Base-by-base conservation (phyloP, 1,139 yeast genomes). In the Saccharomyces hybrid region DNA sequence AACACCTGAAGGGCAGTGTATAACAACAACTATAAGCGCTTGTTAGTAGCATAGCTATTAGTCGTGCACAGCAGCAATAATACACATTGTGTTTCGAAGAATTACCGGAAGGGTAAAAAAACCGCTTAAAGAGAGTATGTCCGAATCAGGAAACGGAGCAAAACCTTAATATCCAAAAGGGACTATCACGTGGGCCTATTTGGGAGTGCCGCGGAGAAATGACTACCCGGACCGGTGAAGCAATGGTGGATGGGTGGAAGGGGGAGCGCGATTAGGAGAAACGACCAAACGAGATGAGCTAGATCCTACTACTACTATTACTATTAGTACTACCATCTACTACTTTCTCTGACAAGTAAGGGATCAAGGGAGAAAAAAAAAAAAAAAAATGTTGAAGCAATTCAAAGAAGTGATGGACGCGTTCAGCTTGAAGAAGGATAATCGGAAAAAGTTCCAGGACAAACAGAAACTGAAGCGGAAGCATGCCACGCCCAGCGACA, bases 401-500 rank as follows among this genome's bases (percentile, higher is more conserved):
- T 31, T 3, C 34, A 31, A 31, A 31, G 34, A 31, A 31, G 28
- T 29, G 24, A 65, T 67, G 69, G 70, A 66, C 51, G 57, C 64
- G 1, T 65, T 55, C 55, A 60, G 60, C 48, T 51, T 63, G 47
- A 68, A 68, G 59, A 58, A 58, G 16, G 71, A 67, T 47, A 68
- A 67, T 49, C 59, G 72, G 24, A 66, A 64, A 59, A 64, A 62
- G 57, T 69, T 69, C 55, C 66, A 63, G 49, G 71, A 69, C 51
- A 68, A 67, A 54, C 69, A 68, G 53, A 61, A 61, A 49, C 56
- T 65, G 32, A 69, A 68, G 56, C 58, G 61, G 8, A 60, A 59
- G 9, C 72, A 69, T 58, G 66, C 65, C 1, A 69, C 71, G 3
- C 69, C 68, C 26, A 67, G 71, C 50, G 71, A 64, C 51, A 53